These are phyloP conservation scores for Aspergillus alliaceus DNA, from an alignment of 2,329 filamentous ascomycete genomes.

Conservation along the genomic window DNA sequence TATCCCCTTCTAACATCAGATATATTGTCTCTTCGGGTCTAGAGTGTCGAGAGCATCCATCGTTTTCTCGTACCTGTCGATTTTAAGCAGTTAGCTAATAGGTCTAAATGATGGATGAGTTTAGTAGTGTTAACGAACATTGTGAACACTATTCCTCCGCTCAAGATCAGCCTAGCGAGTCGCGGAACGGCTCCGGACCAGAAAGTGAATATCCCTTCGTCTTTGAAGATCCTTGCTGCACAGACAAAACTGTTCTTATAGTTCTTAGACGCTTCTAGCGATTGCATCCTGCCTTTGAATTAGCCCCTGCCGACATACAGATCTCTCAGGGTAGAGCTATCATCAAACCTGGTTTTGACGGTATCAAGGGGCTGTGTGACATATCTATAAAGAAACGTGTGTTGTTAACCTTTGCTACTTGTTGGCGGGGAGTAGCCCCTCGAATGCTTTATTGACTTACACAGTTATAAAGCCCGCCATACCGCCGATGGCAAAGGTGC, in stretches of 20 bases:
- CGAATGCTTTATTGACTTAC: constrained; percentile 34
- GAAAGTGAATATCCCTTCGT: constrained; percentile 86
- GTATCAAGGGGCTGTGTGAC: constrained; percentile 76
- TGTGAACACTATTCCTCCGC: constrained; percentile 95
- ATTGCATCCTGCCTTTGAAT: constrained; percentile 73
- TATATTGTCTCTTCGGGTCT: constrained; percentile 81
- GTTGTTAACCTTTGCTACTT: not conserved
- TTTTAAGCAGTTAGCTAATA: constrained; percentile 12
- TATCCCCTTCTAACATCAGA: constrained; percentile 50
- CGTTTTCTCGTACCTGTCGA: constrained; percentile 77
- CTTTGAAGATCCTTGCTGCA: constrained; percentile 76
- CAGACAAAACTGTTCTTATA: constrained; percentile 91
- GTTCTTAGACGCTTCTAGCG: constrained; percentile 73
- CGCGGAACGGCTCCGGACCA: constrained; percentile 92
- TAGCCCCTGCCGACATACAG: constrained; percentile 5
- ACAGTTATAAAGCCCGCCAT: constrained; percentile 90
- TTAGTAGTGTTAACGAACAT: constrained; percentile 60
- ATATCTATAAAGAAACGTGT: constrained; percentile 37
- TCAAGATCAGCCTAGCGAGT: constrained; percentile 79
- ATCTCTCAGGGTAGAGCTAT: not conserved
- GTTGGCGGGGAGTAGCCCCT: not conserved
- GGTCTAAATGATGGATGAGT: not conserved
- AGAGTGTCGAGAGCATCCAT: constrained; percentile 80
- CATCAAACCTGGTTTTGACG: constrained; percentile 73
- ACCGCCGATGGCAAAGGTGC: constrained; percentile 89